phyloP scores from a whole-genome alignment of 2,329 filamentous ascomycete genomes.

The Fusarium sp. region DNA sequence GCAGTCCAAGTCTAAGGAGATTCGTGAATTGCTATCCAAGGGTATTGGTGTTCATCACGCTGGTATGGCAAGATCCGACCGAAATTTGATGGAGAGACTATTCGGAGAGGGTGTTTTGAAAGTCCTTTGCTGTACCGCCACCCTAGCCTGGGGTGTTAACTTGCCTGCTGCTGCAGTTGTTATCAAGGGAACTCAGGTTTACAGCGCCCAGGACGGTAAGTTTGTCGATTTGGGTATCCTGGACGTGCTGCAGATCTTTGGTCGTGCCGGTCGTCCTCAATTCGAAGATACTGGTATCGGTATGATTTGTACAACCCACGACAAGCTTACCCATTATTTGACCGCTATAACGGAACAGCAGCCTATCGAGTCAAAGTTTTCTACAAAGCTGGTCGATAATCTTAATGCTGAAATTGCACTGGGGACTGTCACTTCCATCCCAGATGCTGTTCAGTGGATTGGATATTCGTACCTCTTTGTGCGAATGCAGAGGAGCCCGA shows the following conservation, averaged over 20 bases:
- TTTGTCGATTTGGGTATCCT: slow-evolving; percentile 97
- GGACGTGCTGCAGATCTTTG: slow-evolving; percentile 97
- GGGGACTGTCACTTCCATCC: slow-evolving; percentile 93
- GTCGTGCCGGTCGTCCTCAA: slow-evolving; percentile 96
- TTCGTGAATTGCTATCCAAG: slow-evolving; percentile 89
- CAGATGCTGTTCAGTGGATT: slow-evolving; percentile 96
- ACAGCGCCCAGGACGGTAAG: slow-evolving; percentile 95
- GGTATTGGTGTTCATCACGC: slow-evolving; percentile 97
- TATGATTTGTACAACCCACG: slow-evolving; percentile 97
- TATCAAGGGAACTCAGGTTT: slow-evolving; percentile 98
- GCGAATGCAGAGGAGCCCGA: slow-evolving; percentile 91
- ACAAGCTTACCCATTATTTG: slow-evolving; percentile 91
- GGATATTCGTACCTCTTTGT: slow-evolving; percentile 98
- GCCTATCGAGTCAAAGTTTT: slow-evolving; percentile 97
- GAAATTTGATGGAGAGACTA: slow-evolving; percentile 94
- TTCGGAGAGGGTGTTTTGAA: slow-evolving; percentile 94
- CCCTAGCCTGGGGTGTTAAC: slow-evolving; percentile 98
- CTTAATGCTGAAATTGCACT: slow-evolving; percentile 94
- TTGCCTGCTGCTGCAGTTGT: slow-evolving; percentile 95
- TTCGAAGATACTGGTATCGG: slow-evolving; percentile 98
- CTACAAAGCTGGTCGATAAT: slow-evolving; percentile 93
- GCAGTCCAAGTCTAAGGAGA: slow-evolving; percentile 84
- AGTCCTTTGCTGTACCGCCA: slow-evolving; percentile 97
- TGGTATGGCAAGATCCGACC: slow-evolving; percentile 93
- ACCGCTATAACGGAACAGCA: slow-evolving; percentile 94